A percentile compares a stretch with the other conserved stretches of the same genome.
These are phyloP conservation scores for Calonectria fujianensis DNA, from an alignment of 2,329 filamentous ascomycete species.

Conservation along the genomic window DNA sequence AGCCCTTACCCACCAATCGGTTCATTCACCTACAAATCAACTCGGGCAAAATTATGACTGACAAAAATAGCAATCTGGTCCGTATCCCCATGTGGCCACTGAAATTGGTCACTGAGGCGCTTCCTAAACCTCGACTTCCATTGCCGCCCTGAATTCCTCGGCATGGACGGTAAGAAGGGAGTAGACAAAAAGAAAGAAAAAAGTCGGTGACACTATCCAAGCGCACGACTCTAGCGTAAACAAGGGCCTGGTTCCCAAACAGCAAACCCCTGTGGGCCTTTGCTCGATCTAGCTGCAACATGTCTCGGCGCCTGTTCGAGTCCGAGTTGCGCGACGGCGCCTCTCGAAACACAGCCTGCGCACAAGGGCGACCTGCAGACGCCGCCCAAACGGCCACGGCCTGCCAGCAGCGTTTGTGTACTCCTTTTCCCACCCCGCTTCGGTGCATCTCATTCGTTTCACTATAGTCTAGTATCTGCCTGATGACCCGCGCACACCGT, in stretches of 20 bases:
- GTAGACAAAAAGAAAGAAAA: neutral
- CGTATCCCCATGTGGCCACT: neutral
- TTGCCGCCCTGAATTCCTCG: neutral
- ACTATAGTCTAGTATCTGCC: conserved; percentile 25
- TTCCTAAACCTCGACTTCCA: neutral
- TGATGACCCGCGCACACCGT: neutral
- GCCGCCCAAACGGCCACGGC: conserved; percentile 24
- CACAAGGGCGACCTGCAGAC: conserved; percentile 30
- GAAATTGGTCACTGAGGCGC: conserved; percentile 10
- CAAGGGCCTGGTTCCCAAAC: conserved; percentile 5
- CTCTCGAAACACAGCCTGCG: conserved; percentile 50
- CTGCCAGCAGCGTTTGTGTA: conserved; percentile 21
- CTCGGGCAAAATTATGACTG: neutral
- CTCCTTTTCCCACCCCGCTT: conserved; percentile 28
- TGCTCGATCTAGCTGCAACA: conserved; percentile 1
- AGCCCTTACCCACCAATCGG: conserved; percentile 16
- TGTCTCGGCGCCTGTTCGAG: conserved; percentile 46
- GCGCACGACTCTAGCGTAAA: conserved; percentile 18
- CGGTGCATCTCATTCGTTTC: conserved; percentile 36
- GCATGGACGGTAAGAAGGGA: neutral
- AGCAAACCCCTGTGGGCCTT: conserved; percentile 12
- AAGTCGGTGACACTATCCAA: conserved; percentile 11
- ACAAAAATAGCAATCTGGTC: conserved; percentile 25
- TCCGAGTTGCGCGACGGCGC: conserved; percentile 41
- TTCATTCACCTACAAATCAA: neutral